A percentile compares a stretch with the other conserved stretches of the same genome.
Conservation (phyloP, 1,284 basidiomycete species). For the Tausonia pullulans region DNA sequence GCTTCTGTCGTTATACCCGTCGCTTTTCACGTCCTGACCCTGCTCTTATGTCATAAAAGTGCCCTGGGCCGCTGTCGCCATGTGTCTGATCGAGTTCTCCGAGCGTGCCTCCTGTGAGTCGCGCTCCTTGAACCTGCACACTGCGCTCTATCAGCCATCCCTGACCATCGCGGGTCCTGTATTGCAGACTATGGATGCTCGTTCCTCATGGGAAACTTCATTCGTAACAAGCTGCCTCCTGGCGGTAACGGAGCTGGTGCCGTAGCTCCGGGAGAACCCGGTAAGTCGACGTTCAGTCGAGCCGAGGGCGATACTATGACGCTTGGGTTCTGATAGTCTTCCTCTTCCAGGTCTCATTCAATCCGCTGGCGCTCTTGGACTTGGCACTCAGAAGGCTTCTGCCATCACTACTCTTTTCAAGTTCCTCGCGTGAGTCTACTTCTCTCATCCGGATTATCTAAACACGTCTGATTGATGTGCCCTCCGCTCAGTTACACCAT, state of each 20-base stretch:
- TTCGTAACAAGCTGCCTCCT: constrained; percentile 16
- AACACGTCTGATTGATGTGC: not conserved
- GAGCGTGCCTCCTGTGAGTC: constrained; percentile 25
- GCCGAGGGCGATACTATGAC: not conserved
- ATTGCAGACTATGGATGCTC: constrained; percentile 15
- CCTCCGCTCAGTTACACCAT: constrained; percentile 21
- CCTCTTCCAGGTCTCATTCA: no score
- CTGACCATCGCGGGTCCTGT: not conserved
- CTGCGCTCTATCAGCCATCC: not conserved
- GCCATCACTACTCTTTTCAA: constrained; percentile 2
- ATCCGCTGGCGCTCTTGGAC: not conserved
- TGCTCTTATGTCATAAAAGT: constrained; percentile 9
- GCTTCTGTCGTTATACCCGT: no score
- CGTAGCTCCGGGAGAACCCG: not conserved
- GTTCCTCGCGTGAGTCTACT: constrained; percentile 2
- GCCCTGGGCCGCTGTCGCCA: constrained; percentile 26
- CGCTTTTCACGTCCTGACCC: no score
- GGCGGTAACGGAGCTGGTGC: constrained; percentile 15
- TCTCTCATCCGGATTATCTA: not conserved
- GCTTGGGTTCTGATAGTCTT: not conserved
- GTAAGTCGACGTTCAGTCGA: not conserved
- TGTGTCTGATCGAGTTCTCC: constrained; percentile 34
- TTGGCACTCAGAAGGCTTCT: not conserved
- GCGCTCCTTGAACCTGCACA: constrained; percentile 22
- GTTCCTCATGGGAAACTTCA: constrained; percentile 17